Conservation (phyloP, 768 basidiomycete species). For the Tricholoma matsutake region DNA sequence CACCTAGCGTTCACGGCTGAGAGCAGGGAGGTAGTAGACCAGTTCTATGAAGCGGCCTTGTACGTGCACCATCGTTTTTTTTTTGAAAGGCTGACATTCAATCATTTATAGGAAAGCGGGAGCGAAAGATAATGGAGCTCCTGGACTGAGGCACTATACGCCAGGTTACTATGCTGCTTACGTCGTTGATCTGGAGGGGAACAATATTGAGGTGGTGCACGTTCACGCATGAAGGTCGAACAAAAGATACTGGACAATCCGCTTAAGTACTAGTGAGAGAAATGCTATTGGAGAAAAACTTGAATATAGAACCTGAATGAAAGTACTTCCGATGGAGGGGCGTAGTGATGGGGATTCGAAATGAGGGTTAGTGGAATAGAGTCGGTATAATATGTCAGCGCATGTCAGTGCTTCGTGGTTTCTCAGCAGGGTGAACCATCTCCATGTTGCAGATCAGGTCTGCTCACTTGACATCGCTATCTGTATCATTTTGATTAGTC, state of each 20-base stretch:
- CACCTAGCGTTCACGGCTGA: slow-evolving; percentile 8
- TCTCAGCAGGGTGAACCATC: no score
- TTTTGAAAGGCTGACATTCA: not conserved
- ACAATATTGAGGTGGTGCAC: slow-evolving; percentile 12
- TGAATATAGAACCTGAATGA: no score
- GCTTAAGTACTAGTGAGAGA: no score
- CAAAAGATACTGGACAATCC: not conserved
- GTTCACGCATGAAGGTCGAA: slow-evolving; percentile 1
- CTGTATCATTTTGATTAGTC: no score
- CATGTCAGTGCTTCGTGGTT: no score
- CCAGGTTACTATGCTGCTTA: slow-evolving; percentile 11
- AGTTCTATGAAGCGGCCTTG: slow-evolving; percentile 10
- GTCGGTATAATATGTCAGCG: no score
- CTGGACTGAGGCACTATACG: slow-evolving; percentile 7
- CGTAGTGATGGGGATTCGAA: no score
- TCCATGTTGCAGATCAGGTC: no score
- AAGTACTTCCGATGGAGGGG: no score
- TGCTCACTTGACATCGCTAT: no score
- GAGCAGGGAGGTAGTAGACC: slow-evolving; percentile 8
- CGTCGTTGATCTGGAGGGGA: slow-evolving; percentile 8
- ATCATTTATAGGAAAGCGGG: slow-evolving; percentile 7
- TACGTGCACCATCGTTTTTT: slow-evolving; percentile 5
- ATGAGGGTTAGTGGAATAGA: no score
- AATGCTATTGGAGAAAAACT: no score
- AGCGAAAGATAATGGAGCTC: slow-evolving; percentile 11